phyloP scores from a whole-genome alignment of 106 monocot species.

The Agapanthus africanus region DNA sequence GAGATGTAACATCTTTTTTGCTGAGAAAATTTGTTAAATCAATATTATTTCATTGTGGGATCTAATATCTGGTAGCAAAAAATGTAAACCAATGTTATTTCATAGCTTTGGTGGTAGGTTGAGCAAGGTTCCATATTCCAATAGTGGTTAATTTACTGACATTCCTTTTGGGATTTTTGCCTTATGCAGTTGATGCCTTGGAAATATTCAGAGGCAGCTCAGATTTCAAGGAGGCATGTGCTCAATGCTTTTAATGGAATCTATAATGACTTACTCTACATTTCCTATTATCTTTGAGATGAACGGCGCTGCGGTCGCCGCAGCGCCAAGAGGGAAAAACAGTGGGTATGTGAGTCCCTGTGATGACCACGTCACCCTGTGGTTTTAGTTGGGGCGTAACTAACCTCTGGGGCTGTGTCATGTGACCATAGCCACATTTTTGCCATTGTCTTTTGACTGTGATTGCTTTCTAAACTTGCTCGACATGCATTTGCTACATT shows the following conservation, averaged over 20 bases:
- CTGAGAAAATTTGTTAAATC: too few relatives aligned
- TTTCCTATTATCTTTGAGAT: background rate
- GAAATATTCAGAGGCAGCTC: conserved; percentile 56
- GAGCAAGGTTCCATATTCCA: background rate
- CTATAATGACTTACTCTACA: background rate
- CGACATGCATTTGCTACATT: too few relatives aligned
- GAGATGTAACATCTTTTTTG: too few relatives aligned
- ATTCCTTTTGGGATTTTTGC: conserved; percentile 7
- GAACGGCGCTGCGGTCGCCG: too few relatives aligned
- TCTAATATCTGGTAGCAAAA: background rate
- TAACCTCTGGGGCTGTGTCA: too few relatives aligned
- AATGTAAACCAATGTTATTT: background rate
- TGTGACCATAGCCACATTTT: too few relatives aligned
- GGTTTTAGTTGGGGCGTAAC: too few relatives aligned
- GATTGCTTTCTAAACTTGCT: too few relatives aligned
- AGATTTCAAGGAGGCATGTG: conserved; percentile 69
- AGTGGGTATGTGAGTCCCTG: too few relatives aligned
- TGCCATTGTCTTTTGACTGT: too few relatives aligned
- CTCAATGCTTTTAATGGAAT: background rate
- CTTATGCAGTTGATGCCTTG: conserved; percentile 56
- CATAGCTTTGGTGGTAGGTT: background rate
- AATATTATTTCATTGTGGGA: background rate
- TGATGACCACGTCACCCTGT: too few relatives aligned
- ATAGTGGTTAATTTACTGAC: background rate
- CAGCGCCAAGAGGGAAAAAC: too few relatives aligned